Conservation (phyloP, 495 filamentous ascomycete genomes). For the Talaromyces adpressus region DNA sequence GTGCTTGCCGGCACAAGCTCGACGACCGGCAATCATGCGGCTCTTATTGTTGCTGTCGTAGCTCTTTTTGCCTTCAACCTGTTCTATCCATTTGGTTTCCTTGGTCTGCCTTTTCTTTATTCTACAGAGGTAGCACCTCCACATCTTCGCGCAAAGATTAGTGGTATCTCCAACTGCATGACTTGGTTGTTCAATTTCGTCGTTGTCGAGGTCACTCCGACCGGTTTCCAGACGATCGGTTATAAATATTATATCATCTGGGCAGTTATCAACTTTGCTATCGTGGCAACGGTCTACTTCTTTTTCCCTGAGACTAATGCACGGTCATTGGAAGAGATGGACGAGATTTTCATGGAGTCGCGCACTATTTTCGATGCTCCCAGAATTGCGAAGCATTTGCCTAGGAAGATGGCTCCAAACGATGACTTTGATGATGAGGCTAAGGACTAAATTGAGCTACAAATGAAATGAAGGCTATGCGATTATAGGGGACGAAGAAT, state of each 20-base stretch:
- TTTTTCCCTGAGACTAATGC: constrained; percentile 51
- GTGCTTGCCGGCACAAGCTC: constrained; percentile 42
- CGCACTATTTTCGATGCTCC: constrained; percentile 24
- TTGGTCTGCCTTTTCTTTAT: constrained; percentile 61
- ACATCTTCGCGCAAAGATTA: constrained; percentile 58
- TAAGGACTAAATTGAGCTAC: neutral
- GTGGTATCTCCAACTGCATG: constrained; percentile 55
- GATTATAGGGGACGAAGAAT: neutral
- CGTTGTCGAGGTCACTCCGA: constrained; percentile 36
- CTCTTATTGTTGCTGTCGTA: constrained; percentile 33
- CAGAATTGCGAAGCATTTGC: constrained; percentile 22
- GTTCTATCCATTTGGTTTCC: constrained; percentile 49
- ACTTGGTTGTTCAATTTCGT: constrained; percentile 56
- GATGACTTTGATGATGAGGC: constrained; percentile 3
- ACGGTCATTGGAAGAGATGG: constrained; percentile 70
- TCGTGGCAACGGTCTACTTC: constrained; percentile 47
- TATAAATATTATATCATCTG: constrained; percentile 46
- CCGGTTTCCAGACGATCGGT: constrained; percentile 37
- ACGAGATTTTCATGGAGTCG: constrained; percentile 53
- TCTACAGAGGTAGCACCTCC: constrained; percentile 62
- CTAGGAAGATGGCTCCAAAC: neutral
- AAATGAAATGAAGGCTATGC: neutral
- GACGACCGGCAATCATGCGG: constrained; percentile 22
- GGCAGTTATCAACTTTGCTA: constrained; percentile 37
- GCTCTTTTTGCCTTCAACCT: constrained; percentile 35